These are phyloP conservation scores for Aphanocladium album DNA, from an alignment of 2,329 filamentous ascomycete species.

Conservation along the genomic window DNA sequence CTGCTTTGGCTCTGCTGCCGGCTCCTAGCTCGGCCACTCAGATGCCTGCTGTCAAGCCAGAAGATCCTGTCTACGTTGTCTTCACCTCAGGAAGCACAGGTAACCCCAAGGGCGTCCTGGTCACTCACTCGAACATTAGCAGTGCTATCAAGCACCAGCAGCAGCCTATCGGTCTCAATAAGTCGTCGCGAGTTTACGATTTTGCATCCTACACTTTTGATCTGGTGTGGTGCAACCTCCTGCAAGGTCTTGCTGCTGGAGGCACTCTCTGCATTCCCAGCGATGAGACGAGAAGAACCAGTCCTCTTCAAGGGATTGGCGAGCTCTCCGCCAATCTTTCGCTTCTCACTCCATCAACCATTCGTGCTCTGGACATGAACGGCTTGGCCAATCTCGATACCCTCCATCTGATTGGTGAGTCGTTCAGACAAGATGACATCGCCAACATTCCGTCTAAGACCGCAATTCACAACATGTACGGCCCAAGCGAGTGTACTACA, in stretches of 20 bases:
- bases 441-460: background rate
- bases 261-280: conserved; percentile 12
- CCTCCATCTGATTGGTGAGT: conserved; percentile 4
- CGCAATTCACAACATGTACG: conserved; percentile 6
- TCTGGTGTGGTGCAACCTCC: conserved; percentile 20
- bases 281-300: background rate
- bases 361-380: background rate
- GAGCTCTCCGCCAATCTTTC: background rate
- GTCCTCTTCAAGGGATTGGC: background rate
- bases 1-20: background rate
- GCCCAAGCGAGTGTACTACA: conserved; percentile 1
- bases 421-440: background rate
- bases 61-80: conserved; percentile 17
- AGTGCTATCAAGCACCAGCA: conserved; percentile 17
- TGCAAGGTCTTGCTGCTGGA: conserved; percentile 18
- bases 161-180: conserved; percentile 15
- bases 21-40: background rate
- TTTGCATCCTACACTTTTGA: conserved; percentile 4
- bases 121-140: conserved; percentile 17
- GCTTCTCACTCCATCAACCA: conserved; percentile 1
- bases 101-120: conserved; percentile 22
- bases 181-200: conserved; percentile 15
- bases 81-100: conserved; percentile 16
- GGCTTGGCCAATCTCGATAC: background rate
- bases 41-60: background rate